Conservation (phyloP, 495 filamentous ascomycete genomes). For the Pyrenopolyporus hunteri region DNA sequence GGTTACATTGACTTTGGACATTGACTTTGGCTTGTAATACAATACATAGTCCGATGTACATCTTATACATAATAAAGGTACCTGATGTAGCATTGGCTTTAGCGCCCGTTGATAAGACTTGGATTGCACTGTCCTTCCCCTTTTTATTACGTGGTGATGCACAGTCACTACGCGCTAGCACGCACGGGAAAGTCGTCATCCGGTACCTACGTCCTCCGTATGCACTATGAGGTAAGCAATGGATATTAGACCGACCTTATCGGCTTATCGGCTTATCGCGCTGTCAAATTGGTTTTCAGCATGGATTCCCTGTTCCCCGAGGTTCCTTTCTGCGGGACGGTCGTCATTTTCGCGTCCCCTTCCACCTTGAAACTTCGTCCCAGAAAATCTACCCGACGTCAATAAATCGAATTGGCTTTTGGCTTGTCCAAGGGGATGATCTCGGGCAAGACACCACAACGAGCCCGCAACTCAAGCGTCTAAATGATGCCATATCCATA, state of each 20-base stretch:
- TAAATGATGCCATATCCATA: slow-evolving; percentile 48
- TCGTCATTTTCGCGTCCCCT: slow-evolving; percentile 40
- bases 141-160: neutral
- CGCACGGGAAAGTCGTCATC: slow-evolving; percentile 30
- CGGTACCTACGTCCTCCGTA: slow-evolving; percentile 6
- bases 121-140: slow-evolving; percentile 8
- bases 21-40: too few relatives aligned
- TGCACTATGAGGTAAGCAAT: too few relatives aligned
- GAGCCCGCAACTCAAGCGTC: slow-evolving; percentile 12
- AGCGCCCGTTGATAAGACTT: slow-evolving; percentile 1
- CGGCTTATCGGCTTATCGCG: slow-evolving; percentile 36
- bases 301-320: slow-evolving; percentile 33
- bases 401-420: slow-evolving; percentile 6
- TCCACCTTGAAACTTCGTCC: slow-evolving; percentile 16
- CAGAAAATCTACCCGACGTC: slow-evolving; percentile 25
- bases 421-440: slow-evolving; percentile 28
- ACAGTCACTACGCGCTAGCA: neutral
- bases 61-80: neutral
- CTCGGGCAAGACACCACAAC: slow-evolving; percentile 21
- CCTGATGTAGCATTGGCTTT: too few relatives aligned
- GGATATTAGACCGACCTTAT: too few relatives aligned
- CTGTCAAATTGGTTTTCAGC: slow-evolving; percentile 30
- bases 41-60: neutral
- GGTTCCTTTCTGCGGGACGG: slow-evolving; percentile 24
- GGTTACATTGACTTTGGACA: neutral